phyloP scores from a whole-genome alignment of 352 stramenopile genomes.

The Lagenidium sp. region DNA sequence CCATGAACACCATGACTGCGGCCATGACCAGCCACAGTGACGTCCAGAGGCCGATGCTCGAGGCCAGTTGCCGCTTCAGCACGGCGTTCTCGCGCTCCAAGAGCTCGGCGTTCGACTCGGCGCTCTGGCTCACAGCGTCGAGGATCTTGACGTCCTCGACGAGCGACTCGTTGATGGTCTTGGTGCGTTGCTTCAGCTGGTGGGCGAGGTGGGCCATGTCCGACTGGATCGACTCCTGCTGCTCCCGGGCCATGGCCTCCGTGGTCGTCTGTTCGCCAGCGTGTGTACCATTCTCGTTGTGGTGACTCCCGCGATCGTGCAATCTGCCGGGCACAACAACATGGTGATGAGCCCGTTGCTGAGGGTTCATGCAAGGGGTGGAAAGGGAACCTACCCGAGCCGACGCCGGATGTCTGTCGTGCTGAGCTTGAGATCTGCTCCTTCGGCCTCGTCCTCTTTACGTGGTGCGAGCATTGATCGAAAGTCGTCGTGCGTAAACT shows the following conservation, averaged over 20 bases:
- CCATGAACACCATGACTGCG: slow-evolving; percentile 49
- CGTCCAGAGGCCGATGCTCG: slow-evolving; percentile 69
- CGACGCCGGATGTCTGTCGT: slow-evolving; percentile 45
- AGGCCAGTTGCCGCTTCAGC: slow-evolving; percentile 54
- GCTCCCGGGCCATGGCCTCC: slow-evolving; percentile 35
- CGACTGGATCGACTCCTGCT: slow-evolving; percentile 61
- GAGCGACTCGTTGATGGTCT: slow-evolving; percentile 68
- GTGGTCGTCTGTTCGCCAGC: slow-evolving; percentile 14
- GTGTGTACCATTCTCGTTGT: no score
- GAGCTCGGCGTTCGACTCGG: slow-evolving; percentile 51
- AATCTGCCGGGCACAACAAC: no score
- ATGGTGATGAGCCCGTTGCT: no score
- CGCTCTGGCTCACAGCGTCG: slow-evolving; percentile 58
- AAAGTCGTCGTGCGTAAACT: slow-evolving; percentile 43
- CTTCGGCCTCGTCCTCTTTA: no score
- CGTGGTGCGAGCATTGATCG: no score
- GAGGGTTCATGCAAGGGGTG: no score
- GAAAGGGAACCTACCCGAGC: slow-evolving; percentile 39
- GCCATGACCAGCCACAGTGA: slow-evolving; percentile 57
- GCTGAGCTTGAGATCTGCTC: slow-evolving; percentile 39
- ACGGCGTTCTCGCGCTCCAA: slow-evolving; percentile 52
- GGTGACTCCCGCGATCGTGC: no score
- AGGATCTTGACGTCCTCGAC: slow-evolving; percentile 66
- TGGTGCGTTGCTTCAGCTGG: slow-evolving; percentile 61
- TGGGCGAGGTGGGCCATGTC: slow-evolving; percentile 69